Conservation (phyloP, 768 basidiomycete genomes). For the Pisolithus microcarpus region DNA sequence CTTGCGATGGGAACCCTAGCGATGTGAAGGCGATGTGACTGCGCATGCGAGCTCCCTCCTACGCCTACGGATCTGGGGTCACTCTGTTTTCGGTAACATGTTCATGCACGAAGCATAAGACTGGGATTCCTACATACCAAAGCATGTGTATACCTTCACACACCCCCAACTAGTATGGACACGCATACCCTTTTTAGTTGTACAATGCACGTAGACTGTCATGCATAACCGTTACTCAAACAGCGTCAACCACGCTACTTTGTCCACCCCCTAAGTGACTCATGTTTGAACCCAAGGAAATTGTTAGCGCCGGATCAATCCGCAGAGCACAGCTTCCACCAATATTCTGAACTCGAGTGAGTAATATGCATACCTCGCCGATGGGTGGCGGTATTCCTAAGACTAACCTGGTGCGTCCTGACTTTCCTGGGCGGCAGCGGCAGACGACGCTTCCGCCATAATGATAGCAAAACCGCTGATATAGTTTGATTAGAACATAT, state of each 20-base stretch:
- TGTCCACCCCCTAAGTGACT: too few relatives aligned
- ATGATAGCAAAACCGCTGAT: conserved; percentile 19
- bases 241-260: too few relatives aligned
- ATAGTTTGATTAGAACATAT: conserved; percentile 25
- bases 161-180: too few relatives aligned
- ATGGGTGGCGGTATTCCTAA: not conserved
- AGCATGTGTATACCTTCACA: too few relatives aligned
- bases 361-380: not conserved
- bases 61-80: not conserved
- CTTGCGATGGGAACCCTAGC: conserved; percentile 14
- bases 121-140: too few relatives aligned
- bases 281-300: too few relatives aligned
- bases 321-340: conserved; percentile 8
- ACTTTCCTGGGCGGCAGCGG: conserved; percentile 3
- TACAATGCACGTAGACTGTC: too few relatives aligned
- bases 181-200: too few relatives aligned
- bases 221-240: too few relatives aligned
- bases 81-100: too few relatives aligned
- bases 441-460: conserved; percentile 11
- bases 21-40: conserved; percentile 1
- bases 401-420: conserved; percentile 9
- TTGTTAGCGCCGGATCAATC: too few relatives aligned
- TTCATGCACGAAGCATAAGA: too few relatives aligned
- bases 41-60: not conserved
- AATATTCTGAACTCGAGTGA: conserved; percentile 3